Conservation (phyloP, 352 stramenopile species). For the Globisporangium okanoganense region DNA sequence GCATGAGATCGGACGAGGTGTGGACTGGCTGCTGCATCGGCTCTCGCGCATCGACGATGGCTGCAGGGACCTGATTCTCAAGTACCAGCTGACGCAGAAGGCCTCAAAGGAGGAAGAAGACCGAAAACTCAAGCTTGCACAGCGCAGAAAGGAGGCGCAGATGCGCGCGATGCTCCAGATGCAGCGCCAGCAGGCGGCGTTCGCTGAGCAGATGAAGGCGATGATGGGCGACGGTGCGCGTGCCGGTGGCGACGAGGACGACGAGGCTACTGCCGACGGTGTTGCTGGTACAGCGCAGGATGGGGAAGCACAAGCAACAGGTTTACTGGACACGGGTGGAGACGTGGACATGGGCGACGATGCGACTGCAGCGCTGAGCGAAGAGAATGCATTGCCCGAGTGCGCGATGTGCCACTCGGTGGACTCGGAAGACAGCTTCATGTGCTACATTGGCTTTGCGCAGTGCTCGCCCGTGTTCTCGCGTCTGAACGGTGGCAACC, state of each 20-base stretch:
- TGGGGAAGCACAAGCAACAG: background rate
- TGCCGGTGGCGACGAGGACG: constrained; percentile 37
- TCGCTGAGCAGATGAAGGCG: constrained; percentile 70
- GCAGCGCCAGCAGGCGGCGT: constrained; percentile 76
- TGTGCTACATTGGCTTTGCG: constrained; percentile 85
- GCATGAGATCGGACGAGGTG: constrained; percentile 72
- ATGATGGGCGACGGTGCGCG: constrained; percentile 52
- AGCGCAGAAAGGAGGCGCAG: constrained; percentile 69
- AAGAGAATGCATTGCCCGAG: constrained; percentile 35
- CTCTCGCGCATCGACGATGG: constrained; percentile 41
- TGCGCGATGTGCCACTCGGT: constrained; percentile 86
- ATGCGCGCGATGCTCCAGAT: constrained; percentile 75
- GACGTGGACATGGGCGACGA: constrained; percentile 52
- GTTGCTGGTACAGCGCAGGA: constrained; percentile 2
- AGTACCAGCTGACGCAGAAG: constrained; percentile 56
- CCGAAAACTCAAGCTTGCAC: constrained; percentile 51
- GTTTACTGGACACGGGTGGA: constrained; percentile 12
- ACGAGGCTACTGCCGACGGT: constrained; percentile 13
- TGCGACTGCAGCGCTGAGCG: background rate
- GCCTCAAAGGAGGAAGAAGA: constrained; percentile 66
- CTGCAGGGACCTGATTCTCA: constrained; percentile 43
- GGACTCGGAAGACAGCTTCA: constrained; percentile 75
- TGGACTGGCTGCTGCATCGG: constrained; percentile 77
- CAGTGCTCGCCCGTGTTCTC: constrained; percentile 77
- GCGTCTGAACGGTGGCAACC: constrained; percentile 53